Conservation (phyloP, 1,139 yeast species). For the Nakaseomyces bracarensis region DNA sequence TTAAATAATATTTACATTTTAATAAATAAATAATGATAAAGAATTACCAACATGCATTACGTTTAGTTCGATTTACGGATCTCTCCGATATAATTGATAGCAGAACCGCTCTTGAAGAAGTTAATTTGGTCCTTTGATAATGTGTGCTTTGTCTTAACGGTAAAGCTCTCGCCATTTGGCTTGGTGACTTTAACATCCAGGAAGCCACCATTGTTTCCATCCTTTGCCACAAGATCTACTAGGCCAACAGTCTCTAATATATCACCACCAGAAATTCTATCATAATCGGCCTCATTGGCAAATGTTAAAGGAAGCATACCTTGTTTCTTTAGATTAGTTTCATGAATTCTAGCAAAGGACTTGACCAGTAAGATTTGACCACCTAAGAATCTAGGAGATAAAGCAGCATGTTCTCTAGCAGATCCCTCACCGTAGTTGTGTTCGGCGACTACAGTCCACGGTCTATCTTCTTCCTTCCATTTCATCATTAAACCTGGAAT, state of each 20-base stretch:
- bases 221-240: slow-evolving; percentile 65
- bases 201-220: slow-evolving; percentile 81
- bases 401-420: slow-evolving; percentile 97
- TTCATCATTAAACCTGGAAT: slow-evolving; percentile 96
- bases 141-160: slow-evolving; percentile 77
- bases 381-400: slow-evolving; percentile 89
- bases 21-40: slow-evolving; percentile 1
- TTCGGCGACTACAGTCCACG: slow-evolving; percentile 95
- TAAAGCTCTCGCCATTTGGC: slow-evolving; percentile 61
- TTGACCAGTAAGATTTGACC: slow-evolving; percentile 84
- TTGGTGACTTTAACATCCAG: slow-evolving; percentile 66
- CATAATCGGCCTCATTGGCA: slow-evolving; percentile 84
- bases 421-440: slow-evolving; percentile 99
- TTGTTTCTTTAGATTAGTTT: slow-evolving; percentile 87
- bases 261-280: slow-evolving; percentile 68
- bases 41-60: too few relatives aligned
- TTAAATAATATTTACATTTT: too few relatives aligned
- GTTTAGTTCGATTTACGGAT: slow-evolving; percentile 30
- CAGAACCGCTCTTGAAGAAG: slow-evolving; percentile 95
- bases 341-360: slow-evolving; percentile 94
- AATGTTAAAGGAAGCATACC: slow-evolving; percentile 94
- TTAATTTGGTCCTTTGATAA: slow-evolving; percentile 95
- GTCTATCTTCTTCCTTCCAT: slow-evolving; percentile 77
- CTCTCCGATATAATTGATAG: slow-evolving; percentile 85
- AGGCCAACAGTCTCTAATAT: slow-evolving; percentile 69